A percentile compares a stretch with the other conserved stretches of the same genome.
These are phyloP conservation scores for Pythium oligandrum DNA, from an alignment of 352 stramenopile species.

Conservation along the genomic window DNA sequence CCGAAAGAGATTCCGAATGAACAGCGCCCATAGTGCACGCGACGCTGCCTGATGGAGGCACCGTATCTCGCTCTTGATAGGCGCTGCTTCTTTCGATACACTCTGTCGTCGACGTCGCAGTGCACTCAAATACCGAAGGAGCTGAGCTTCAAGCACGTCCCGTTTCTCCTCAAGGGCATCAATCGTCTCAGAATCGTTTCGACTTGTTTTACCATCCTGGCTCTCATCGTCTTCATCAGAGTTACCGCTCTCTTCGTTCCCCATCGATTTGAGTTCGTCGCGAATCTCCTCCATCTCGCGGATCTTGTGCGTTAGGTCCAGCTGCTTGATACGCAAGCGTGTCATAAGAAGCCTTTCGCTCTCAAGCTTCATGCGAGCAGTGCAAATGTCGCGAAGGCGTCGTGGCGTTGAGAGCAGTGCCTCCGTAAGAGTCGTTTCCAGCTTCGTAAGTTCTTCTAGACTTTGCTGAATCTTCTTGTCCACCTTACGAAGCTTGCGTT, in stretches of 20 bases:
- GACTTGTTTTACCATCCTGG: too few species aligned
- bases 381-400: constrained; percentile 18
- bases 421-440: constrained; percentile 2
- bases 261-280: constrained; percentile 6
- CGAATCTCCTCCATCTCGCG: constrained; percentile 17
- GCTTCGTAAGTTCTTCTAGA: constrained; percentile 26
- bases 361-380: constrained; percentile 30
- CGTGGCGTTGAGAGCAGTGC: too few species aligned
- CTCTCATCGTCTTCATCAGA: too few species aligned
- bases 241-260: not conserved
- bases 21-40: constrained; percentile 34
- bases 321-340: constrained; percentile 30
- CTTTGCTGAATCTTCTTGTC: constrained; percentile 43
- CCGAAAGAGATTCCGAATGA: constrained; percentile 55
- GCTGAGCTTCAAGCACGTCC: not conserved
- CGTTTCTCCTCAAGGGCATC: too few species aligned
- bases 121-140: too few species aligned
- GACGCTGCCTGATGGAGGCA: constrained; percentile 32
- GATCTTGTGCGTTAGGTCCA: constrained; percentile 19
- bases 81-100: not conserved
- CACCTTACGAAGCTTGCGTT: constrained; percentile 48
- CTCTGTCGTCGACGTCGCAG: not conserved
- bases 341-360: constrained; percentile 26
- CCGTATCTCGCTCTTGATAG: constrained; percentile 11
- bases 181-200: too few species aligned